phyloP scores from a whole-genome alignment of 2,329 filamentous ascomycete genomes.

The Fusarium torreyae region DNA sequence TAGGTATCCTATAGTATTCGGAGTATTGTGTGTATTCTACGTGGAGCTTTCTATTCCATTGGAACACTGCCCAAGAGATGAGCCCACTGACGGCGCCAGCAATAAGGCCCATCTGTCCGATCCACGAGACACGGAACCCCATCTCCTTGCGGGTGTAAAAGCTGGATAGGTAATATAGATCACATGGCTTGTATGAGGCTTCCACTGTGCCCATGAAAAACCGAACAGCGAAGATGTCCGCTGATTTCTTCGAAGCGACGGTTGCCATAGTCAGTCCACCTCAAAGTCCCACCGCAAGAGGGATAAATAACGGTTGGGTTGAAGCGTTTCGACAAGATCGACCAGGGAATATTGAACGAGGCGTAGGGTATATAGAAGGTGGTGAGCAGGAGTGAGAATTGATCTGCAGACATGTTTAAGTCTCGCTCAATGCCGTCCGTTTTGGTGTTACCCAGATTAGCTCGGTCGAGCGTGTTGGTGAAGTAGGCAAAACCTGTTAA shows the following conservation, averaged over 20 bases:
- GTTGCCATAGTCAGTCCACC: background rate
- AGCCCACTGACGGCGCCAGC: background rate
- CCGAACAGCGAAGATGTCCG: background rate
- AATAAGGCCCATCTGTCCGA: background rate
- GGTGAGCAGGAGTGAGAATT: background rate
- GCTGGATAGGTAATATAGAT: background rate
- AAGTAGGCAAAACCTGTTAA: background rate
- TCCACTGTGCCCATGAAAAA: background rate
- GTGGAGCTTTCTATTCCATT: background rate
- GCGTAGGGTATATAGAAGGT: background rate
- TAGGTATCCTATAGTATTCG: background rate
- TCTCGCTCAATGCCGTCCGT: slow-evolving; percentile 3
- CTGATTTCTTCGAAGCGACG: background rate
- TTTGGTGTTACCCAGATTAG: background rate
- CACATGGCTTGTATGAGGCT: background rate
- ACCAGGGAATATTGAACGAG: background rate
- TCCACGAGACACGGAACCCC: background rate
- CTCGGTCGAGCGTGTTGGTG: background rate
- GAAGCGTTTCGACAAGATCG: background rate
- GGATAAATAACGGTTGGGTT: background rate
- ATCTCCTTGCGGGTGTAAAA: background rate
- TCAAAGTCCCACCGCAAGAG: background rate
- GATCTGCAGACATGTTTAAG: background rate
- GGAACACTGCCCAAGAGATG: background rate
- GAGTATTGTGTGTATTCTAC: background rate